Percentiles rank a stretch among this genome's conserved stretches.
phyloP scores from a whole-genome alignment of 116 monocot species.

The Iris pallida region DNA sequence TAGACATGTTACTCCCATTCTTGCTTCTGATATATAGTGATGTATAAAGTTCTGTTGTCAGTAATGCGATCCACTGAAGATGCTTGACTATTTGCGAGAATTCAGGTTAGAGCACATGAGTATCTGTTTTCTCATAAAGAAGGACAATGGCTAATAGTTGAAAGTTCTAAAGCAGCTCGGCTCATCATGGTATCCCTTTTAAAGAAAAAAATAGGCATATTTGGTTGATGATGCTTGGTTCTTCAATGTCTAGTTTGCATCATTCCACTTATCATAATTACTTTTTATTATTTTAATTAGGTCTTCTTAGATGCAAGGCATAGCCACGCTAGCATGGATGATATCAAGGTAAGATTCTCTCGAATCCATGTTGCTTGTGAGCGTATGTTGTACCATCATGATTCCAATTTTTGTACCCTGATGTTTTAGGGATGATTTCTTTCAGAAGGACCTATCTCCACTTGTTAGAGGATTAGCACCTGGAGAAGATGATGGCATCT shows the following conservation, averaged over 20 bases:
- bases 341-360: constrained; percentile 58
- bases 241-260: background rate
- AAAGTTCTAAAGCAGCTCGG: constrained; percentile 91
- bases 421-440: constrained; percentile 5
- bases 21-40: constrained; percentile 1
- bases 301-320: constrained; percentile 88
- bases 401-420: constrained; percentile 2
- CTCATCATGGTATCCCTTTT: constrained; percentile 74
- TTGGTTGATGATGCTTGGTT: background rate
- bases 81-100: constrained; percentile 16
- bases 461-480: constrained; percentile 75
- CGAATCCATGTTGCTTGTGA: too few relatives aligned
- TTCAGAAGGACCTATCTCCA: constrained; percentile 90
- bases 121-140: constrained; percentile 92
- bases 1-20: too few relatives aligned
- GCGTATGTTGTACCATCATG: too few relatives aligned
- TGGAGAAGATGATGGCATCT: constrained; percentile 35
- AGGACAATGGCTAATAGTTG: constrained; percentile 89
- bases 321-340: constrained; percentile 49
- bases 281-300: constrained; percentile 25
- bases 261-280: background rate
- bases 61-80: background rate
- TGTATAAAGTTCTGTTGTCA: background rate
- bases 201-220: background rate
- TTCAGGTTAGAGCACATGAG: constrained; percentile 82